phyloP scores from a whole-genome alignment of 2,329 filamentous ascomycete species.

The Fusarium mangiferae region DNA sequence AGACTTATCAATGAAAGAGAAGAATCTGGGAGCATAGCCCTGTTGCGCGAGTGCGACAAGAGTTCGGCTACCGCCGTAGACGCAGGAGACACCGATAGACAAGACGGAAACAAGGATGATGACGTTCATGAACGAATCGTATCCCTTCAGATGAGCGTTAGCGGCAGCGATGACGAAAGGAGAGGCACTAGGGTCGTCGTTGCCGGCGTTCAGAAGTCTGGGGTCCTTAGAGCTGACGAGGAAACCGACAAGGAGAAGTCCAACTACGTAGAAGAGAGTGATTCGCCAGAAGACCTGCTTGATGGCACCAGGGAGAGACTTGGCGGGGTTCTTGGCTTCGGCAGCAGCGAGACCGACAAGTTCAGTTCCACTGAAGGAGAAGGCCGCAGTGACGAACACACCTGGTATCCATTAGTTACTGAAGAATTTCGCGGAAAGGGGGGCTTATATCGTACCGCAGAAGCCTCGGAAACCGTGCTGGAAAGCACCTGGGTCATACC shows the following conservation, averaged over 20 bases:
- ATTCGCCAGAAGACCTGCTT: constrained; percentile 79
- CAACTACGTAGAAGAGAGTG: constrained; percentile 65
- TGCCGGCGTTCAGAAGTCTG: constrained; percentile 60
- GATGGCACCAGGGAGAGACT: constrained; percentile 81
- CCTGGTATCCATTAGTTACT: constrained; percentile 9
- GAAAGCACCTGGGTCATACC: constrained; percentile 67
- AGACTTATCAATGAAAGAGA: constrained; percentile 67
- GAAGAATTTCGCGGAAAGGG: accelerated
- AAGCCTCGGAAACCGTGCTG: constrained; percentile 80
- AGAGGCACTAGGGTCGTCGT: constrained; percentile 51
- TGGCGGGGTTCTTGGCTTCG: constrained; percentile 75
- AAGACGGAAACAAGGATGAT: constrained; percentile 69
- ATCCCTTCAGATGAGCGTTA: constrained; percentile 62
- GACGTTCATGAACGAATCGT: constrained; percentile 68
- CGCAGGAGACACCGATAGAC: constrained; percentile 67
- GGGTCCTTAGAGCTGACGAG: constrained; percentile 58
- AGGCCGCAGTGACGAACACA: constrained; percentile 72
- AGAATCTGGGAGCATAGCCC: constrained; percentile 66
- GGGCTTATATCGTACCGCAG: constrained; percentile 61
- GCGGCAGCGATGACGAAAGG: constrained; percentile 69
- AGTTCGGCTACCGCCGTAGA: constrained; percentile 69
- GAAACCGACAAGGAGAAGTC: constrained; percentile 63
- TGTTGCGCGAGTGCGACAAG: constrained; percentile 68
- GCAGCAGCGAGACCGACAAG: constrained; percentile 79
- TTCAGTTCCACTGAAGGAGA: constrained; percentile 78